Evolutionary conservation across 495 filamentous ascomycete genomes (phyloP), one percentile per base, ranked within the genome.

Genomic region (Aspergillus diversus): DNA sequence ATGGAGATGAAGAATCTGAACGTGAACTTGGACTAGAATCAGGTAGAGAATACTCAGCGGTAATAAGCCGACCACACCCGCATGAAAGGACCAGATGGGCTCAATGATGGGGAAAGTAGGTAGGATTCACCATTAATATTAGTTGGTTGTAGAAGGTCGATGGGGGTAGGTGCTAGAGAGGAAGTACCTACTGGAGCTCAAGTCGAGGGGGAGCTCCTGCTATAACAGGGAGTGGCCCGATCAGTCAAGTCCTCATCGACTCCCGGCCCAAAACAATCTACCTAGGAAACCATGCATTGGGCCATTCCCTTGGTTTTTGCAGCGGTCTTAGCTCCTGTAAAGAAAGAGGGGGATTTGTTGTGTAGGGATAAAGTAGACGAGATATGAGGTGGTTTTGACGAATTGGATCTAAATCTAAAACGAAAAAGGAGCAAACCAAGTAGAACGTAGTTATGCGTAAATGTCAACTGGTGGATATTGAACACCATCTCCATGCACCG

Each of bases 31-130:
- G 47, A 63, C 47, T 48, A 51, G 47, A 49, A 59, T 37, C 55
- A 55, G 46, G 39, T 59, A 65, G 63, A 60, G 55, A 56, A 70
- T 70, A 66, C 50, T 54, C 39, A 59, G 43, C 39, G 61, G 57
- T 66, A 67, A 65, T 57, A 51, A 64, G 33, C 59, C 37, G 55
- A 49, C 59, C 53, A 66, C 52, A 55, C 57, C 53, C 17, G 53
- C 59, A 35, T 52, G 21, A 42, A 60, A 35, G 50, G 57, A 43
- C 48, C 33, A 61, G 57, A 62, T 33, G 57, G 51, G 35, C 35
- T 34, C 16, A 50, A 27, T n/a, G 47, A 3, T 50, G 27, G 16
- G 11, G 47, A 9, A 9, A 50, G 47, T 50, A 17, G n/a, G n/a
- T 15, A 21, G 16, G 16, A 50, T 50, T 17, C n/a, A 50, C 5